A percentile compares a stretch with the other conserved stretches of the same genome.
Evolutionary conservation across 495 filamentous ascomycete genomes (phyloP).

Genomic region (Pseudomonodictys pantanalensis): DNA sequence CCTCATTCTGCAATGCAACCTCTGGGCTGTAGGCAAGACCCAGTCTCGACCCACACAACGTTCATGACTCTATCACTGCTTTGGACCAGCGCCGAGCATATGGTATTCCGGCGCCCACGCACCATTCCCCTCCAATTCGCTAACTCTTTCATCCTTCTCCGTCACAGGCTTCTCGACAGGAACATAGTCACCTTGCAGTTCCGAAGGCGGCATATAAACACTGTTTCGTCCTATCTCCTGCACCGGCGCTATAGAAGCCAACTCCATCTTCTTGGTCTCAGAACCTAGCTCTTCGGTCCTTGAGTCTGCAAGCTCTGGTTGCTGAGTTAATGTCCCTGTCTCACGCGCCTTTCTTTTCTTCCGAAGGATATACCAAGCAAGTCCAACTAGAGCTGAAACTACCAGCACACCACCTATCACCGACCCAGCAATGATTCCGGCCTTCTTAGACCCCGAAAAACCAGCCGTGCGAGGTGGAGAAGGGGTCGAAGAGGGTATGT

Average conservation of each 20-base stretch:
- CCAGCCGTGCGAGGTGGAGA: neutral
- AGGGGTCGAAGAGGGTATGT: slow-evolving; percentile 9
- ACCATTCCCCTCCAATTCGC: no score
- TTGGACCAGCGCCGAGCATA: no score
- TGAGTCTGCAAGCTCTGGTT: neutral
- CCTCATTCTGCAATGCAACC: no score
- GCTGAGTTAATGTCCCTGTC: neutral
- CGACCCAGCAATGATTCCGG: neutral
- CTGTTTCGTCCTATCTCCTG: neutral
- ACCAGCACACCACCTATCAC: neutral
- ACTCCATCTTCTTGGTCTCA: neutral
- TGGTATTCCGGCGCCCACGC: no score
- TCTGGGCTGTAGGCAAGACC: no score
- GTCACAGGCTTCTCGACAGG: no score
- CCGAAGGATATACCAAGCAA: neutral
- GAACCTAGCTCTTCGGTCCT: neutral
- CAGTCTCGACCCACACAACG: no score
- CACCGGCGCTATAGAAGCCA: neutral
- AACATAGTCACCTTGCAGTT: neutral
- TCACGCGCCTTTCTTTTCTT: neutral
- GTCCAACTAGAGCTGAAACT: neutral
- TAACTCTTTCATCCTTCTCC: no score
- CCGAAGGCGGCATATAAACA: neutral
- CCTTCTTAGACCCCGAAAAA: neutral
- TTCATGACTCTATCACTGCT: no score